Percentiles rank a stretch among this genome's conserved stretches.
Evolutionary conservation across 768 basidiomycete species (phyloP).

Genomic region (Xerocomellus amylosporus): DNA sequence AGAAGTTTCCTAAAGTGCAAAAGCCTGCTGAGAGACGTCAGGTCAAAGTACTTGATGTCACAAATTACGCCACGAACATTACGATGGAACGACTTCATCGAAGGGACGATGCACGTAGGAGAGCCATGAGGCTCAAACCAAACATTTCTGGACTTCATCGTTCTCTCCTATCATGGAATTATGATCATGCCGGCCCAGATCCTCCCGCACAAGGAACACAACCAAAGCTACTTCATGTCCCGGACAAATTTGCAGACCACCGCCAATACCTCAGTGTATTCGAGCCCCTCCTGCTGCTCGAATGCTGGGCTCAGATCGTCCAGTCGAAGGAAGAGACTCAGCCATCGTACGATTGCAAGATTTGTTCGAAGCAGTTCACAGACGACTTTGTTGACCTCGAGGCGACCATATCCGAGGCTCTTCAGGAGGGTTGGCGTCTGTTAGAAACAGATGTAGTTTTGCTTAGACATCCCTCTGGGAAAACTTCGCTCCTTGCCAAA

Average conservation of each 20-base stretch:
- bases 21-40: constrained; percentile 59
- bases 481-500: constrained; percentile 69
- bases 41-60: constrained; percentile 60
- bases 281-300: constrained; percentile 80
- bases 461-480: constrained; percentile 55
- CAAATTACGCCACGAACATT: constrained; percentile 40
- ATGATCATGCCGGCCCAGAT: constrained; percentile 58
- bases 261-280: constrained; percentile 71
- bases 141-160: constrained; percentile 79
- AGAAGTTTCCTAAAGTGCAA: constrained; percentile 57
- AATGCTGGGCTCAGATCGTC: constrained; percentile 86
- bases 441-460: constrained; percentile 86
- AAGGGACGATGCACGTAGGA: constrained; percentile 58
- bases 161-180: constrained; percentile 82
- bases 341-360: constrained; percentile 56
- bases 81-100: constrained; percentile 50
- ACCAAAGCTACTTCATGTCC: constrained; percentile 44
- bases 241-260: constrained; percentile 62
- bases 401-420: constrained; percentile 51
- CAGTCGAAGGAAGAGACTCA: constrained; percentile 69
- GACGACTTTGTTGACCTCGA: constrained; percentile 87
- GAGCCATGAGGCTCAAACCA: constrained; percentile 72
- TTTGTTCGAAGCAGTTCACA: constrained; percentile 65
- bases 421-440: constrained; percentile 71
- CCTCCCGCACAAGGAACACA: constrained; percentile 52